A percentile compares a stretch with the other conserved stretches of the same genome.
These are phyloP conservation scores for Viola pubescens DNA, from an alignment of 441 rosid species.

Conservation along the genomic window DNA sequence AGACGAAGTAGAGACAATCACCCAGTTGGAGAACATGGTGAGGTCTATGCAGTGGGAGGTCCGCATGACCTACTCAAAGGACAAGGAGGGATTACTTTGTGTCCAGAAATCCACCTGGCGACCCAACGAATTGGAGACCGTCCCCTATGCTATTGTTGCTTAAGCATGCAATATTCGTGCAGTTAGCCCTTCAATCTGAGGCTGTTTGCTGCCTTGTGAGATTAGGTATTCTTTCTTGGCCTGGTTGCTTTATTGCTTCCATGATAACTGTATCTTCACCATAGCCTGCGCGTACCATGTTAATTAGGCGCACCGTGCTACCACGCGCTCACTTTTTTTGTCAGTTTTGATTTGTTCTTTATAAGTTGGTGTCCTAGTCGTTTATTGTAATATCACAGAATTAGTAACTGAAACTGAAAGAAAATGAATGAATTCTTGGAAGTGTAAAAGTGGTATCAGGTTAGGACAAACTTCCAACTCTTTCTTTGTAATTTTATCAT, in stretches of 20 bases:
- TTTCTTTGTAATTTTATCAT: background rate
- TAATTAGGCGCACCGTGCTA: conserved; percentile 5
- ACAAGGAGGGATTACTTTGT: conserved; percentile 73
- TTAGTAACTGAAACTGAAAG: background rate
- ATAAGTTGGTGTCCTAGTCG: conserved; percentile 1
- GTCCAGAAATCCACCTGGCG: conserved; percentile 77
- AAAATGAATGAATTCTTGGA: conserved; percentile 4
- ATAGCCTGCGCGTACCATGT: conserved; percentile 18
- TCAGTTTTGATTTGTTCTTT: conserved; percentile 2
- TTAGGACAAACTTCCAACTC: background rate
- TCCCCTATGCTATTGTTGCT: conserved; percentile 52
- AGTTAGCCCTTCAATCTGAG: background rate
- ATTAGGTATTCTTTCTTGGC: conserved; percentile 20
- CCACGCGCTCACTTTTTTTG: too few relatives aligned
- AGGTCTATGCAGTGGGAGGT: conserved; percentile 78
- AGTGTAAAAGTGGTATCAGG: conserved; percentile 5
- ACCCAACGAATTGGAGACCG: conserved; percentile 48
- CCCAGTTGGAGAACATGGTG: conserved; percentile 47
- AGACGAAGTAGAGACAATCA: conserved; percentile 51
- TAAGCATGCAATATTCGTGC: conserved; percentile 16
- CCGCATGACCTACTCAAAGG: conserved; percentile 61
- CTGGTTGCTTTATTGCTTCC: conserved; percentile 21
- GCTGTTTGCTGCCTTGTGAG: conserved; percentile 7
- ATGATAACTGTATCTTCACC: conserved; percentile 11
- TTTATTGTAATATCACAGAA: conserved; percentile 10